Evolutionary conservation across 176 grass and related monocot species (phyloP).

Genomic region (Eragrostis nindensis): DNA sequence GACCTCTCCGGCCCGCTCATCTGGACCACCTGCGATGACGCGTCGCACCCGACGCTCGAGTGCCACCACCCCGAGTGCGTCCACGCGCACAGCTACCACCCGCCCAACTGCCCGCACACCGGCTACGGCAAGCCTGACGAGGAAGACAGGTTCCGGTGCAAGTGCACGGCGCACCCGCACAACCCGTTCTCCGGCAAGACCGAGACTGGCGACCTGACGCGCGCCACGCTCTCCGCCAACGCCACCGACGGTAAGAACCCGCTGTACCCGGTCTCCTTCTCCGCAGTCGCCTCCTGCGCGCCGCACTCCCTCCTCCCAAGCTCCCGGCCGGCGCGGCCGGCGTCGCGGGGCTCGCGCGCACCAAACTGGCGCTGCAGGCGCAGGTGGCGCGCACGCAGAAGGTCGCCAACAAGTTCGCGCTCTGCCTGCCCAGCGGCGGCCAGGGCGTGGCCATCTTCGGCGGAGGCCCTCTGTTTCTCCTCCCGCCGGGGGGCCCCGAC

Average conservation of each 20-base stretch:
- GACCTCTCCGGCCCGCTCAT: slow-evolving; percentile 57
- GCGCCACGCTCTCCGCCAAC: slow-evolving; percentile 33
- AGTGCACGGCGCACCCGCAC: slow-evolving; percentile 49
- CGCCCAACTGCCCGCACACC: slow-evolving; percentile 38
- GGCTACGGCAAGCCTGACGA: slow-evolving; percentile 38
- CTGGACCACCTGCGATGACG: slow-evolving; percentile 45
- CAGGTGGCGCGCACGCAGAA: slow-evolving; percentile 46
- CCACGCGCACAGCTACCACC: slow-evolving; percentile 48
- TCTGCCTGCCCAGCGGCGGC: slow-evolving; percentile 67
- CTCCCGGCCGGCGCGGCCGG: slow-evolving; percentile 50
- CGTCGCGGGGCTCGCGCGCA: slow-evolving; percentile 55
- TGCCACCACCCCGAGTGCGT: slow-evolving; percentile 43
- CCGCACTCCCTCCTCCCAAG: slow-evolving; percentile 7
- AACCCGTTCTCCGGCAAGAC: slow-evolving; percentile 48
- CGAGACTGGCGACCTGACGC: slow-evolving; percentile 29
- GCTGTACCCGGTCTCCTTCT: slow-evolving; percentile 3
- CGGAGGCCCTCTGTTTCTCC: slow-evolving; percentile 37
- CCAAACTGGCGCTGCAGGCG: slow-evolving; percentile 39
- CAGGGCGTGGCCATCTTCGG: slow-evolving; percentile 66
- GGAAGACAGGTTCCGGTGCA: slow-evolving; percentile 26
- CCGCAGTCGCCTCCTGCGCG: slow-evolving; percentile 52
- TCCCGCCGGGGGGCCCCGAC: slow-evolving; percentile 19
- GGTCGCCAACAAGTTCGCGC: slow-evolving; percentile 49
- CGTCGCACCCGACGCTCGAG: slow-evolving; percentile 24
- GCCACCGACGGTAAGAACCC: slow-evolving; percentile 69